Base-by-base conservation (phyloP, 495 filamentous ascomycete genomes). In the Ramalina intermedia region DNA sequence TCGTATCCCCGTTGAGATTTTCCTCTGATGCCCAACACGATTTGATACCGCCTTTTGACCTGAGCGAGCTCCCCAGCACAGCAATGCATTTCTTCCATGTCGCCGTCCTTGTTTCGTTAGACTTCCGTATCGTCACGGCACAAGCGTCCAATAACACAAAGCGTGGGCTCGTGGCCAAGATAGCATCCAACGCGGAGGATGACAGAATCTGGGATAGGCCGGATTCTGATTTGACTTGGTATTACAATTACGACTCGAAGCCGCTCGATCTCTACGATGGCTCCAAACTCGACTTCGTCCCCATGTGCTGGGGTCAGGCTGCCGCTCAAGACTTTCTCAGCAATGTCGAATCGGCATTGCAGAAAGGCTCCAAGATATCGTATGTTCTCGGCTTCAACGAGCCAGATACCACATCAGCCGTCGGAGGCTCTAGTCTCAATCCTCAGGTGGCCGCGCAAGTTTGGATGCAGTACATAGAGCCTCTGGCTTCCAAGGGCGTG, bases 351-450 rank as follows among this genome's bases (percentile, higher is more conserved):
- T 27, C 51, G 9, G 66, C 76, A 54, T 70, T 82, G 50, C 55
- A 65, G 26, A 52, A 54, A 16, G 77, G 78, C 14, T 63, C 66
- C n/a, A 74, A 76, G 24, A 78, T 88, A 55, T 71, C 59, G 6
- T 72, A 82, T 52, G 74, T 85, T 9, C 65, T 89, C 27, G 70
- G 66, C 18, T 87, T 85, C 67, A 89, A 89, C 61, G 84, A 89
- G 57, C 84, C 84, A 0, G 84, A 88, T 54, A 33, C 29, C 39
- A 58, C 55, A 2, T 43, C 43, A 1, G 39, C 55, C 0, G 69
- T 60, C 4, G 84, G 84, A 21, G 84, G 84, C 1, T 75, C 70
- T 50, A 57, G 69, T 51, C 66, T 87, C 12, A 52, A 66, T 8
- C 72, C 81, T 0, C 59, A 60, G 3, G 55, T 58, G 1, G 84